phyloP scores from a whole-genome alignment of 2,329 filamentous ascomycete species.

The Epichloe festucae region DNA sequence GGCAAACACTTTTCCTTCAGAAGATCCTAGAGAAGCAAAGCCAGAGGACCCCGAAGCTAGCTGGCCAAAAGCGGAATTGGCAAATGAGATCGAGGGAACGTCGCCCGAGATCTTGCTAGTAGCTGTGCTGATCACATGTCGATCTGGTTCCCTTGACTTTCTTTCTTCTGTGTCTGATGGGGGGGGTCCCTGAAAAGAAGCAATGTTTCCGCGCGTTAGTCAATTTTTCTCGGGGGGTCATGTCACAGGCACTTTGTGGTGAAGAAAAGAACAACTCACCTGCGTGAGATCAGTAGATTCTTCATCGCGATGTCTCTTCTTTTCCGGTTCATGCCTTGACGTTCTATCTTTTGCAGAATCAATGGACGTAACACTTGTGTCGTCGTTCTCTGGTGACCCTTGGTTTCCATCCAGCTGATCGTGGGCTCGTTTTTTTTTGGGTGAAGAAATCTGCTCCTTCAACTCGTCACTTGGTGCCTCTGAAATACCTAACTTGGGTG shows the following conservation, averaged over 20 bases:
- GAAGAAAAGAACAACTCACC: constrained; percentile 15
- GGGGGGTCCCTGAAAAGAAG: neutral
- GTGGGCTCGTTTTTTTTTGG: constrained; percentile 53
- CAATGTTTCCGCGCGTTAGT: neutral
- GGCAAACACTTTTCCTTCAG: constrained; percentile 37
- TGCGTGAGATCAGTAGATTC: constrained; percentile 21
- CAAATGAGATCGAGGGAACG: constrained; percentile 51
- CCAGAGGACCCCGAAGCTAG: constrained; percentile 51
- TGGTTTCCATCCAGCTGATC: constrained; percentile 42
- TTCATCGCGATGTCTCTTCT: constrained; percentile 49
- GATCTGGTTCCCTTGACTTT: neutral
- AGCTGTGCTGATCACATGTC: neutral
- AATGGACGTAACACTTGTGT: constrained; percentile 27
- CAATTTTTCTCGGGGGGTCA: neutral
- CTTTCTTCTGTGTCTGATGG: neutral
- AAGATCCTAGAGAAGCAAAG: constrained; percentile 43
- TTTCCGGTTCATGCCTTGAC: constrained; percentile 41
- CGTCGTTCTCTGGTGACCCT: constrained; percentile 29
- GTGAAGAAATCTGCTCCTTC: constrained; percentile 41
- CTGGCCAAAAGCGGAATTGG: constrained; percentile 54
- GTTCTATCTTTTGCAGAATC: constrained; percentile 37
- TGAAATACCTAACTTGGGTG: constrained; percentile 23
- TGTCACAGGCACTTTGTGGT: neutral
- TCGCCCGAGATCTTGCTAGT: constrained; percentile 8
- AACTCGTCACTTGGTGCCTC: constrained; percentile 23